Base-by-base conservation (phyloP, 371 early-diverging fungal species). In the Haplosporangium sp. region DNA sequence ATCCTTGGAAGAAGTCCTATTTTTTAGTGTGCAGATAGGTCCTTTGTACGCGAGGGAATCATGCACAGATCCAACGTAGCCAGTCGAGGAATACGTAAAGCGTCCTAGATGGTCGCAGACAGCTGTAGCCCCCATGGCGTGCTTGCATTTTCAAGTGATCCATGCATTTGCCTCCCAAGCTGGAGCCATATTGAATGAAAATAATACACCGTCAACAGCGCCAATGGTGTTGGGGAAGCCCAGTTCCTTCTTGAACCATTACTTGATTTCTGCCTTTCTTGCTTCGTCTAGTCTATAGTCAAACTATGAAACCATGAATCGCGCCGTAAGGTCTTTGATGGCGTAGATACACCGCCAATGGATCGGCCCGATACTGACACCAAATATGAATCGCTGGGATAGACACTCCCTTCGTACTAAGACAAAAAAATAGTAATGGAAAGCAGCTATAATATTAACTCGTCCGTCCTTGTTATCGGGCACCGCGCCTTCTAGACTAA, bases 121-220 rank as follows among this genome's bases (percentile, higher is more conserved):
- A n/a, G n/a, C n/a, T n/a, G 29, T 69, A 62, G n/a, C 62, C 69
- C 62, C 61, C 53, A 62, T 43, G 10, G 42, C 62, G 29, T 62
- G 43, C 9, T 14, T 16, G 13, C 37, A 61, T 16, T 69, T 62
- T 5, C 58, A 51, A 12, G 58, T 57, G 14, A 20, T 50, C 61
- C 56, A 68, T 5, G 62, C 13, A 0, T 11, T 4, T 0, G 62
- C 18, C 5, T 68, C 62, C 5, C 42, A 50, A 9, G 29, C 12
- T 0, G 69, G 69, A 3, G 51, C 53, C 7, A 2, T 7, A 4
- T 51, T 50, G 18, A 64, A 55, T 0, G 61, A 61, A 36, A 71
- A 55, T 1, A 4, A 21, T 2, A 64, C 56, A 1, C 64, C 65
- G 42, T 71, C 71, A 4, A 71, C 43, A 16, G 56, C 61, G 16